phyloP scores from a whole-genome alignment of 2,329 filamentous ascomycete genomes.

The Pseudocercospora cruenta region DNA sequence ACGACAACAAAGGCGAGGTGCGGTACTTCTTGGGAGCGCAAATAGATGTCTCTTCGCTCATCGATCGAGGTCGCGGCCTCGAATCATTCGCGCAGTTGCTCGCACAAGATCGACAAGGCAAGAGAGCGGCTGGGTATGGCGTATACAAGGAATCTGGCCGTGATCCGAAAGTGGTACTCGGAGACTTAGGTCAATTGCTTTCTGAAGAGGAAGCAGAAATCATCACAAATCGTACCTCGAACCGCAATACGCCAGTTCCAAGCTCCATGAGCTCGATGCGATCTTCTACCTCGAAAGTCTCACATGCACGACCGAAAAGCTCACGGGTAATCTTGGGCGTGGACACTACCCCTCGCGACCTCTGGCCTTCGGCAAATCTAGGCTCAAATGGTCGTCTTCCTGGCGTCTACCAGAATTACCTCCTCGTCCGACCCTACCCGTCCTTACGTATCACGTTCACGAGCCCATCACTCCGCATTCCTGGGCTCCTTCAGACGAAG shows the following conservation, averaged over 20 bases:
- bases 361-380: conserved; percentile 38
- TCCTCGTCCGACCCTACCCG: conserved; percentile 68
- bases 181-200: conserved; percentile 38
- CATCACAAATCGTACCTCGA: conserved; percentile 30
- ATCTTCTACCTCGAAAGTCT: neutral
- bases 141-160: conserved; percentile 13
- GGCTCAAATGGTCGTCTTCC: conserved; percentile 41
- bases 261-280: neutral
- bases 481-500: conserved; percentile 62
- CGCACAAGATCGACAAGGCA: conserved; percentile 30
- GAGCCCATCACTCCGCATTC: conserved; percentile 67
- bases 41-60: conserved; percentile 44
- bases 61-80: conserved; percentile 42
- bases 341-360: conserved; percentile 28
- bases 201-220: conserved; percentile 39
- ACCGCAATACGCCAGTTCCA: neutral
- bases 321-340: conserved; percentile 35
- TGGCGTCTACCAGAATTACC: conserved; percentile 52
- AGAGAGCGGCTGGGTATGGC: conserved; percentile 28
- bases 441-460: conserved; percentile 70
- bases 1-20: conserved; percentile 46
- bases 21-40: conserved; percentile 47
- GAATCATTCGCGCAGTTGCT: conserved; percentile 43
- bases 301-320: conserved; percentile 1
- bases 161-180: conserved; percentile 33